phyloP scores from a whole-genome alignment of 106 monocot species.

The Platanthera zijinensis region DNA sequence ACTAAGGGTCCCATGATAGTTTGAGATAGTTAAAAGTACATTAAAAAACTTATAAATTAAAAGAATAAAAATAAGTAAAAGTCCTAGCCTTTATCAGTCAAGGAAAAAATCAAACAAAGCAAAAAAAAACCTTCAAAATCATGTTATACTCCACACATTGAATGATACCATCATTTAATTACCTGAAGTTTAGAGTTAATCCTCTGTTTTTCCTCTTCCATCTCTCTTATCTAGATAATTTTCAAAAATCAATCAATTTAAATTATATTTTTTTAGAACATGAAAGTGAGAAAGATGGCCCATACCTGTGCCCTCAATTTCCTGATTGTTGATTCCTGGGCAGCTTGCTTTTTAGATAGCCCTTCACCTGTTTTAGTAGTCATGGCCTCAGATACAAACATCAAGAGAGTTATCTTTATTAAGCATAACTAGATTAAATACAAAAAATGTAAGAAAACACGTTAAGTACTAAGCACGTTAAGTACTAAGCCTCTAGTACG shows the following conservation, averaged over 20 bases:
- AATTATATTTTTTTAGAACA: background rate
- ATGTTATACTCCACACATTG: background rate
- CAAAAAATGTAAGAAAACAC: background rate
- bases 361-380: constrained; percentile 64
- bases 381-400: constrained; percentile 2
- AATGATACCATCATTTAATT: constrained; percentile 6
- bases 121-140: background rate
- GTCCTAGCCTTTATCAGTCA: background rate
- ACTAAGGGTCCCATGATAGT: background rate
- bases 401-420: background rate
- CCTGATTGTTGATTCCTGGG: constrained; percentile 87
- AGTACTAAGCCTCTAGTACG: background rate
- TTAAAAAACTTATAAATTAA: background rate
- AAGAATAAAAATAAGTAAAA: background rate
- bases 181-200: constrained; percentile 97
- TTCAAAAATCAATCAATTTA: constrained; percentile 10
- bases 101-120: background rate
- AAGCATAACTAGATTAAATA: background rate
- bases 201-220: constrained; percentile 95
- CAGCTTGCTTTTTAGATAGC: constrained; percentile 97
- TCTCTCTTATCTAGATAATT: constrained; percentile 63
- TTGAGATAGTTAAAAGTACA: background rate
- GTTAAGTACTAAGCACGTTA: background rate
- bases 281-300: background rate
- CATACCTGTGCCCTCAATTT: constrained; percentile 97